These are phyloP conservation scores for Sporothrix mexicana DNA, from an alignment of 2,329 filamentous ascomycete genomes.

Conservation along the genomic window DNA sequence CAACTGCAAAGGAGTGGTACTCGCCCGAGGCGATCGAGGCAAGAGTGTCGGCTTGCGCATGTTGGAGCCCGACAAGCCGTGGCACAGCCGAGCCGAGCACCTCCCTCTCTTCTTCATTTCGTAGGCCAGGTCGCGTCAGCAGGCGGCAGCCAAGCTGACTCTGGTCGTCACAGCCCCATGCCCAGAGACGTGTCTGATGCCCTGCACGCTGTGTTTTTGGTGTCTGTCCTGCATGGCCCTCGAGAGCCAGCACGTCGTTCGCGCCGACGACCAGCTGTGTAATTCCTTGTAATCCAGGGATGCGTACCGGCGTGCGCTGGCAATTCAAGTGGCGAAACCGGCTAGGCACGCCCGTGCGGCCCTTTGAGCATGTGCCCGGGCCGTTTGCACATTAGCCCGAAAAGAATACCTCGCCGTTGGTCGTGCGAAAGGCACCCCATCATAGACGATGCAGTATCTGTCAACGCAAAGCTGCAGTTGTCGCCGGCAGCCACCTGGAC, in stretches of 20 bases:
- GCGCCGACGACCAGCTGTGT: conserved; percentile 59
- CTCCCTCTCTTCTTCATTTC: neutral
- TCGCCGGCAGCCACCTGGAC: conserved; percentile 70
- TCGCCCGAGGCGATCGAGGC: conserved; percentile 57
- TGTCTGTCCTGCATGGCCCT: too few relatives aligned
- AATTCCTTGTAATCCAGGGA: conserved; percentile 57
- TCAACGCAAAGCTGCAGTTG: conserved; percentile 72
- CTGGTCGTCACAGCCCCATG: conserved; percentile 57
- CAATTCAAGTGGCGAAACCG: too few relatives aligned
- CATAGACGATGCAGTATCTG: conserved; percentile 73
- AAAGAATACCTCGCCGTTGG: conserved; percentile 25
- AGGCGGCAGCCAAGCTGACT: neutral
- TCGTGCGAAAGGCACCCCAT: conserved; percentile 70
- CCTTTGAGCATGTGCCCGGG: too few relatives aligned
- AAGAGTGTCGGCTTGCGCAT: neutral
- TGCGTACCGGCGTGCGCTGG: conserved; percentile 49
- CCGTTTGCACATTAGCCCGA: neutral
- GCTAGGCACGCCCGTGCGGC: too few relatives aligned
- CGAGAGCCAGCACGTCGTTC: conserved; percentile 64
- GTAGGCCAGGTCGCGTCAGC: neutral
- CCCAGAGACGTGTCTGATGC: conserved; percentile 51
- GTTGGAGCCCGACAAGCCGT: conserved; percentile 46
- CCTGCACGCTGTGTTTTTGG: too few relatives aligned
- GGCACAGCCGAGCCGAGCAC: conserved; percentile 32
- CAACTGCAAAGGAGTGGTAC: conserved; percentile 69